Base-by-base conservation (phyloP, 202 grass and related monocot genomes). In the Panicum hallii region DNA sequence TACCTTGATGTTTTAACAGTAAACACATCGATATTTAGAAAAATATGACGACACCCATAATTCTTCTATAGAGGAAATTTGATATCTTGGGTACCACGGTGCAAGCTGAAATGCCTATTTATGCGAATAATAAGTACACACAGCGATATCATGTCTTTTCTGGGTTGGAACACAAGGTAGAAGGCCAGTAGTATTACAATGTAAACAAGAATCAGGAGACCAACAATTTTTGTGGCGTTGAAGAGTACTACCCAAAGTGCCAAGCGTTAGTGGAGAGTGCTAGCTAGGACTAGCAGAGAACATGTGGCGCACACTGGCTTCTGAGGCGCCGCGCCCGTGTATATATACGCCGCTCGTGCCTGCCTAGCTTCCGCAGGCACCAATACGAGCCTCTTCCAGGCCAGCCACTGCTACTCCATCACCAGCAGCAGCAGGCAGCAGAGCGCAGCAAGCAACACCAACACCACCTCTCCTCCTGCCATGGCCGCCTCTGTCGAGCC, bases 401-500 rank as follows among this genome's bases (percentile, higher is more conserved):
- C 66, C 63, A 62, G 11, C 67, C 11, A 8, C 41, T 43, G n/a
- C 16, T 43, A 2, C 28, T 6, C 53, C 8, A n/a, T 16, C 75
- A 16, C 43, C 72, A 22, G 34, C 82, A 3, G 20, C 58, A n/a
- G 22, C 40, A 40, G 56, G 53, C 75, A 49, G 47, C 43, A 9
- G 43, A 38, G 36, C 3, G 12, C 47, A 50, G n/a, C 20, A 38
- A 0, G 10, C 1, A 63, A 63, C 26, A 1, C 43, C 11, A 63
- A 43, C 28, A 32, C 0, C 71, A 41, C 53, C 50, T 34, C 56
- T 16, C 19, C 15, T 9, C 13, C 8, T 14, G 11, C 4, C 0
- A 94, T 95, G 93, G 89, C 89, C 71, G 85, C 93, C 10, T 90
- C 85, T 62, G 79, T 90, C 26, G 83, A 90, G 54, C 92, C 89